Conservation (phyloP, 192 early-diverging fungal genomes). For the Ramicandelaber brevisporus region DNA sequence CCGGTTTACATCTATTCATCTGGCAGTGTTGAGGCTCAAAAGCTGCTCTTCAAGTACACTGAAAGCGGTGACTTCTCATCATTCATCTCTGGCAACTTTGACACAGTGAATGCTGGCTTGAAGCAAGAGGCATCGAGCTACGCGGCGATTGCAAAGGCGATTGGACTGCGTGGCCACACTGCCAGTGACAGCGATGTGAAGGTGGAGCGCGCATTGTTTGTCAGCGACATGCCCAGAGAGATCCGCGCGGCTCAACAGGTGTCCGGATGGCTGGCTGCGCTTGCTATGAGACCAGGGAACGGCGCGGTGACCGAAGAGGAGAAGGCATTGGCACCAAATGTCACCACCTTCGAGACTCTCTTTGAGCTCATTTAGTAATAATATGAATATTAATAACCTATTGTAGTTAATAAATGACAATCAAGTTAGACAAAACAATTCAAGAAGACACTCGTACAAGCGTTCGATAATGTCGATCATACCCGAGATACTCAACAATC, state of each 20-base stretch:
- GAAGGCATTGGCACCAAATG: too few relatives aligned
- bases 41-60: slow-evolving; percentile 67
- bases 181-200: too few relatives aligned
- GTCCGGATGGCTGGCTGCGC: slow-evolving; percentile 37
- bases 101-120: slow-evolving; percentile 66
- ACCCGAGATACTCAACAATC: too few relatives aligned
- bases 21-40: slow-evolving; percentile 81
- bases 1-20: slow-evolving; percentile 89
- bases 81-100: slow-evolving; percentile 70
- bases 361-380: too few relatives aligned
- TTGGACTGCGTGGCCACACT: too few relatives aligned
- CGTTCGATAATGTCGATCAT: too few relatives aligned
- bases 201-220: slow-evolving; percentile 39
- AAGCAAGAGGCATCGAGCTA: slow-evolving; percentile 54
- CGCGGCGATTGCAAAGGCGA: slow-evolving; percentile 35
- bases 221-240: slow-evolving; percentile 81
- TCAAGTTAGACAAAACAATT: too few relatives aligned
- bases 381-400: too few relatives aligned
- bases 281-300: slow-evolving; percentile 59
- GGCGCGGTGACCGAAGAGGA: slow-evolving; percentile 11
- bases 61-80: slow-evolving; percentile 47
- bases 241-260: slow-evolving; percentile 44
- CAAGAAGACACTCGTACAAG: too few relatives aligned
- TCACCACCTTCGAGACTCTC: too few relatives aligned
- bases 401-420: too few relatives aligned